Evolutionary conservation across 2,329 filamentous ascomycete species (phyloP).

Genomic region (Coleophoma crateriformis): DNA sequence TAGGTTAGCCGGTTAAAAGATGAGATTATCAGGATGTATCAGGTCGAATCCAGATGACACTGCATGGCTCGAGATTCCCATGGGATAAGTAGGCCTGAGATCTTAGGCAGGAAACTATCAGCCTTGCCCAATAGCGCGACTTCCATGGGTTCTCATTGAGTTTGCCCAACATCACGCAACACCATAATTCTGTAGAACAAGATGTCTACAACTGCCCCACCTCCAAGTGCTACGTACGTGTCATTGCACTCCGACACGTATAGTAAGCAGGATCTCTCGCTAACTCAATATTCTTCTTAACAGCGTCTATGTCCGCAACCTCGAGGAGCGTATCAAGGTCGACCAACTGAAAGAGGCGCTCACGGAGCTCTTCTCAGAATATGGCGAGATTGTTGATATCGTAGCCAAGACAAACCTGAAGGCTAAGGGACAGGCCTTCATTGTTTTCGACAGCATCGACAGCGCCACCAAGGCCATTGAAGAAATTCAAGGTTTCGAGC

Average conservation of each 20-base stretch:
- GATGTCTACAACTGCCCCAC: slow-evolving; percentile 6
- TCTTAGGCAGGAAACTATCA: too few relatives aligned
- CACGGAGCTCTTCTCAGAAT: slow-evolving; percentile 76
- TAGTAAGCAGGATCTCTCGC: slow-evolving; percentile 8
- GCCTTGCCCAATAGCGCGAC: too few relatives aligned
- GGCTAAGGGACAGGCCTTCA: slow-evolving; percentile 91
- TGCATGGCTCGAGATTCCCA: too few relatives aligned
- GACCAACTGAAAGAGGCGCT: slow-evolving; percentile 71
- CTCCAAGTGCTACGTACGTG: slow-evolving; percentile 63
- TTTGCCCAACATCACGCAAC: not conserved
- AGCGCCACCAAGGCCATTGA: slow-evolving; percentile 78
- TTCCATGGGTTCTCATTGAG: not conserved
- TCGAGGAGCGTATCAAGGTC: slow-evolving; percentile 87
- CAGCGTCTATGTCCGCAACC: slow-evolving; percentile 71
- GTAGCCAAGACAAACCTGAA: slow-evolving; percentile 86
- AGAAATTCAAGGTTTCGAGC: slow-evolving; percentile 84
- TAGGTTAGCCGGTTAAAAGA: too few relatives aligned
- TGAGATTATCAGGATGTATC: too few relatives aligned
- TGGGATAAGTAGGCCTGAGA: too few relatives aligned
- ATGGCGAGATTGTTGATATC: slow-evolving; percentile 79
- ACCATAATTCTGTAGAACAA: not conserved
- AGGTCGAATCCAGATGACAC: too few relatives aligned
- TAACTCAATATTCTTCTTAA: slow-evolving; percentile 13
- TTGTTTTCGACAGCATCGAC: slow-evolving; percentile 81
- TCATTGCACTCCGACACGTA: slow-evolving; percentile 67